Percentiles rank a stretch among this genome's conserved stretches.
phyloP scores from a whole-genome alignment of 495 filamentous ascomycete genomes.

The Hypomontagnella submonticulosa region DNA sequence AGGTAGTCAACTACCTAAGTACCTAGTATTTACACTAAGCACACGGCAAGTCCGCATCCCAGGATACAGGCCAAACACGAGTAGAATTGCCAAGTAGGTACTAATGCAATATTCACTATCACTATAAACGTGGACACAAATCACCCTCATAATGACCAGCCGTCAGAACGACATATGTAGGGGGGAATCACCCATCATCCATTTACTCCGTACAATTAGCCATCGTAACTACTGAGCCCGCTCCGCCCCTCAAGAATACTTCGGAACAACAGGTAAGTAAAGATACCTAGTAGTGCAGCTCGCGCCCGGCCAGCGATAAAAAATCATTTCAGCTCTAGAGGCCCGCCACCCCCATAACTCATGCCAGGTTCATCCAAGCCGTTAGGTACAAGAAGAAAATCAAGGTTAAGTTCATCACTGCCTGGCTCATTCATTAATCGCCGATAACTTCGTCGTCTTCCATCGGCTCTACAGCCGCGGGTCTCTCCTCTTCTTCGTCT shows the following conservation, averaged over 20 bases:
- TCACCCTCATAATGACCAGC: not conserved
- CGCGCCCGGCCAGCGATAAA: too few species aligned
- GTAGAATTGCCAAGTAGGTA: conserved; percentile 3
- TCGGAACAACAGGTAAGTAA: too few species aligned
- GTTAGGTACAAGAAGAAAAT: conserved; percentile 5
- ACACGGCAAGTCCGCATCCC: not conserved
- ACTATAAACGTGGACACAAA: not conserved
- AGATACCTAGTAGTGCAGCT: too few species aligned
- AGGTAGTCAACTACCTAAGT: too few species aligned
- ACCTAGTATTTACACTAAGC: too few species aligned
- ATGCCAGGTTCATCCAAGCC: not conserved
- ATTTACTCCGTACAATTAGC: conserved; percentile 16
- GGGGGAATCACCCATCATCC: conserved; percentile 16
- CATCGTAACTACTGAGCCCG: not conserved
- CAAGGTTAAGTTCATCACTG: not conserved
- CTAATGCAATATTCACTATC: conserved; percentile 5
- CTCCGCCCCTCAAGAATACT: not conserved
- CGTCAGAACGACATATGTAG: too few species aligned
- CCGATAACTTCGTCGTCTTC: conserved; percentile 77
- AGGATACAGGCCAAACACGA: not conserved
- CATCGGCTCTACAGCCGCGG: conserved; percentile 52
- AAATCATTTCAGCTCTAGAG: too few species aligned
- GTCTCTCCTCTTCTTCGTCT: conserved; percentile 60
- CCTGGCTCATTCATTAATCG: conserved; percentile 58
- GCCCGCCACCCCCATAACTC: too few species aligned